phyloP scores from a whole-genome alignment of 2,329 filamentous ascomycete species.

The Trichothecium sympodiale region DNA sequence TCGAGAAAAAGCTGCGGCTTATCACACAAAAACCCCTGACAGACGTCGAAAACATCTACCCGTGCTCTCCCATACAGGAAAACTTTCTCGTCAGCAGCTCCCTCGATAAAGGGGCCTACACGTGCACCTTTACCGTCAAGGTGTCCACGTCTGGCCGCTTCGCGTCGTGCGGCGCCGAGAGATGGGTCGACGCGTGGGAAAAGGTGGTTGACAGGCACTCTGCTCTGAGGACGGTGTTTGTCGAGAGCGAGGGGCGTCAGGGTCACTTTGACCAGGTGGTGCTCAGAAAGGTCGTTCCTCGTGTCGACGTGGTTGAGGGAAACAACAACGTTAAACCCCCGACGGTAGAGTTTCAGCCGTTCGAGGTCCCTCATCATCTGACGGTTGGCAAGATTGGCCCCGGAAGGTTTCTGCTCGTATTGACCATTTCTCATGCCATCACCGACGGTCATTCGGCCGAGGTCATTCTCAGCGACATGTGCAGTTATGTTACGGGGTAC shows the following conservation, averaged over 20 bases:
- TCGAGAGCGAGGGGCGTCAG: background rate
- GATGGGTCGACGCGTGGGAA: background rate
- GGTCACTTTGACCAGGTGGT: constrained; percentile 2
- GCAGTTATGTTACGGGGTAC: constrained; percentile 1
- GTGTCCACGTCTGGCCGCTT: constrained; percentile 1
- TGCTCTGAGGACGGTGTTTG: constrained; percentile 1
- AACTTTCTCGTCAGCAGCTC: constrained; percentile 1
- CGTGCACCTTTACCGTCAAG: background rate
- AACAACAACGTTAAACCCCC: background rate
- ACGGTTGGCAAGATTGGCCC: background rate
- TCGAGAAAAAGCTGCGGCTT: constrained; percentile 3
- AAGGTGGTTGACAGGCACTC: constrained; percentile 2
- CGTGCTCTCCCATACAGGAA: constrained; percentile 2
- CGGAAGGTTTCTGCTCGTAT: background rate
- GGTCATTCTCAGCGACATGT: constrained; percentile 15
- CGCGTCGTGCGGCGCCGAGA: background rate
- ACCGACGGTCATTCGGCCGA: constrained; percentile 20
- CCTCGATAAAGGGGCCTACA: constrained; percentile 3
- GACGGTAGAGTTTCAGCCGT: background rate
- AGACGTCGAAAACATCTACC: constrained; percentile 2
- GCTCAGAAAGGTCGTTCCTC: background rate
- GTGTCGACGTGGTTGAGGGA: background rate
- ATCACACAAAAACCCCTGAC: constrained; percentile 3
- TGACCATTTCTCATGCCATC: constrained; percentile 13
- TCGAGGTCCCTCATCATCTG: constrained; percentile 2